A percentile compares a stretch with the other conserved stretches of the same genome.
Evolutionary conservation across 768 basidiomycete genomes (phyloP).

Genomic region (Asterophora lycoperdoides): DNA sequence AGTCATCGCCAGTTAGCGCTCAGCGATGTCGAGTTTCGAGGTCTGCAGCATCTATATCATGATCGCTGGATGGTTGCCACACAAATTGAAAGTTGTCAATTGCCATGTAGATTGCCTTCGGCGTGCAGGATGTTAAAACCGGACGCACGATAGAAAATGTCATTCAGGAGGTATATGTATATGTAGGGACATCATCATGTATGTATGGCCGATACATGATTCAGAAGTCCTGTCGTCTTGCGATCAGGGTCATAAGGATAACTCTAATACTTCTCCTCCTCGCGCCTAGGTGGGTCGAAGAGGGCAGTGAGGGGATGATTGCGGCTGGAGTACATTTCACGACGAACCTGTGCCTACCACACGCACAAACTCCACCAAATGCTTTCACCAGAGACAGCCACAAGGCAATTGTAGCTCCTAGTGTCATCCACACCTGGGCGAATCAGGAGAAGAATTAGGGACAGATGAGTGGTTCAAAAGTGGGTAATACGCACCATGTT

Average conservation of each 20-base stretch:
- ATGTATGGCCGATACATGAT: not conserved
- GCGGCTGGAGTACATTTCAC: not conserved
- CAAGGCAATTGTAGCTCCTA: conserved; percentile 44
- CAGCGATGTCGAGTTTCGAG: too few relatives aligned
- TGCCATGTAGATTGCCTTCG: too few relatives aligned
- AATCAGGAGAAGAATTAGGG: not conserved
- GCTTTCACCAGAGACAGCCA: conserved; percentile 41
- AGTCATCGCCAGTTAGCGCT: too few relatives aligned
- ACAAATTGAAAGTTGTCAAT: too few relatives aligned
- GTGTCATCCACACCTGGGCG: conserved; percentile 50
- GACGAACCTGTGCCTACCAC: conserved; percentile 16
- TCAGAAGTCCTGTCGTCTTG: not conserved
- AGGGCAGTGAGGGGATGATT: not conserved
- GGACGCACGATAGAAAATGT: not conserved
- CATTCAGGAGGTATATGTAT: not conserved
- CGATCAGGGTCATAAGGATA: not conserved
- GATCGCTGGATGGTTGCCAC: too few relatives aligned
- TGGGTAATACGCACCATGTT: conserved; percentile 34
- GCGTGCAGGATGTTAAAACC: not conserved
- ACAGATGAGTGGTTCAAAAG: not conserved
- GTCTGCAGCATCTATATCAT: too few relatives aligned
- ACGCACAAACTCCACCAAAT: conserved; percentile 31
- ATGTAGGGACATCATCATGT: too few relatives aligned
- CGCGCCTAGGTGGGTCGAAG: not conserved
- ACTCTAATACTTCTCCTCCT: conserved; percentile 1